Conservation (phyloP, 768 basidiomycete genomes). For the Hygrophoropsis aurantiaca region DNA sequence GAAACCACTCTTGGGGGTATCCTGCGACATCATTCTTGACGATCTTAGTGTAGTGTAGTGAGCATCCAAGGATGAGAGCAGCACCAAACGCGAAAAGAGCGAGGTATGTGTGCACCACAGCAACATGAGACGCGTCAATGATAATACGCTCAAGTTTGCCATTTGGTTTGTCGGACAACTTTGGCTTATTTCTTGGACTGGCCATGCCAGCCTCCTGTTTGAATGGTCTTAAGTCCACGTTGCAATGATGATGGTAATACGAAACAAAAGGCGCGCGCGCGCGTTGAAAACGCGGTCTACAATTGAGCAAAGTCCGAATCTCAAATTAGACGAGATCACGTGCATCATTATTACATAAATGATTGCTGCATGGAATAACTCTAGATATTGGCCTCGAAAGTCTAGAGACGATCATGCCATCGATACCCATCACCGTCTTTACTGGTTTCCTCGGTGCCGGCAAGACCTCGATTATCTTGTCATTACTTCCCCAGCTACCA, state of each 20-base stretch:
- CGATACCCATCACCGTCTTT: conserved; percentile 80
- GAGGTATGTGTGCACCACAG: conserved; percentile 63
- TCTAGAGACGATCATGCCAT: neutral
- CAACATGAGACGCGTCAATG: conserved; percentile 53
- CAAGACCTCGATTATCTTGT: conserved; percentile 80
- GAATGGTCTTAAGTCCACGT: no score
- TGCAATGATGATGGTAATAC: no score
- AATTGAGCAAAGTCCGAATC: no score
- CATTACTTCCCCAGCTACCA: conserved; percentile 78
- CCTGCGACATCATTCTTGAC: conserved; percentile 83
- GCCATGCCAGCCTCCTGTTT: no score
- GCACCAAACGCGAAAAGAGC: conserved; percentile 62
- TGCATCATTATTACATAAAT: no score
- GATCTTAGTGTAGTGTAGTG: conserved; percentile 78
- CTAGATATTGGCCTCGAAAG: no score
- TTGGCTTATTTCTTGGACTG: no score
- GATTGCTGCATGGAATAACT: no score
- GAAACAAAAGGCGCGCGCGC: no score
- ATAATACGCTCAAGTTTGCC: conserved; percentile 15
- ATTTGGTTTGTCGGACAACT: no score
- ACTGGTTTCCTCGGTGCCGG: conserved; percentile 92
- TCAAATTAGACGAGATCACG: no score
- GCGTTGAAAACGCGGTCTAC: no score
- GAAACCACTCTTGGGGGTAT: conserved; percentile 89
- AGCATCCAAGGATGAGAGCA: conserved; percentile 63